Evolutionary conservation across 139 green algal species (phyloP).

Genomic region (Chlorella sp.): DNA sequence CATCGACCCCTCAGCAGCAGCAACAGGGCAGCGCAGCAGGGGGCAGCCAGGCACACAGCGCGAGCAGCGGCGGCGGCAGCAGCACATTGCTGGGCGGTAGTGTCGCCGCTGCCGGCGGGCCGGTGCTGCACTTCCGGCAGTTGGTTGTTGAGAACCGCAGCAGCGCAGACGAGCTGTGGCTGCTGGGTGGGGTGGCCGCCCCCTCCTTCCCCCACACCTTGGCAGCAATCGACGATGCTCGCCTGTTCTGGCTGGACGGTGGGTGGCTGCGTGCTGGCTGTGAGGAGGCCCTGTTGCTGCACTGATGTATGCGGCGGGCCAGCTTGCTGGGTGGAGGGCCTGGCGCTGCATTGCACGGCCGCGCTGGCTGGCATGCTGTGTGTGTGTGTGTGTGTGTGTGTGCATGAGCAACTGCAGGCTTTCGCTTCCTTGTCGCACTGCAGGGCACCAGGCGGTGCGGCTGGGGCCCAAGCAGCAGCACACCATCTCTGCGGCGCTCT

Average conservation of each 20-base stretch:
- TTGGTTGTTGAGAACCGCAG: conserved; percentile 14
- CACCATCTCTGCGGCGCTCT: conserved; percentile 24
- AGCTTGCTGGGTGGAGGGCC: too few relatives aligned
- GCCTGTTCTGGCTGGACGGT: conserved; percentile 39
- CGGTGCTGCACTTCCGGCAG: conserved; percentile 14
- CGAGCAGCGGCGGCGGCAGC: too few relatives aligned
- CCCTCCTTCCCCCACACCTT: conserved; percentile 33
- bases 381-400: too few relatives aligned
- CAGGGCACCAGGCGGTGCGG: conserved; percentile 6
- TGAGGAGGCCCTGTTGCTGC: too few relatives aligned
- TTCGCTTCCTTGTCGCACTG: neutral
- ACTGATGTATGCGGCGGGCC: too few relatives aligned
- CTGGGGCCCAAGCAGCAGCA: conserved; percentile 21
- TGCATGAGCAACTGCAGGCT: neutral
- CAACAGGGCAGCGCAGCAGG: too few relatives aligned
- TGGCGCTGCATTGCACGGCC: too few relatives aligned
- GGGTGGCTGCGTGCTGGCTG: neutral
- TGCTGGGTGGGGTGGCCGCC: conserved; percentile 30
- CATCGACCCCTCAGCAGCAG: neutral
- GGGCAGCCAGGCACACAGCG: too few relatives aligned
- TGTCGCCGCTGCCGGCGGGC: neutral
- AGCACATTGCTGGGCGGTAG: too few relatives aligned
- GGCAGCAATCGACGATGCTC: conserved; percentile 18
- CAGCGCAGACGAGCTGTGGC: neutral
- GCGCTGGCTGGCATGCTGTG: too few relatives aligned